Conservation (phyloP, 768 basidiomycete species). For the Porphyrellus cyaneotinctus region DNA sequence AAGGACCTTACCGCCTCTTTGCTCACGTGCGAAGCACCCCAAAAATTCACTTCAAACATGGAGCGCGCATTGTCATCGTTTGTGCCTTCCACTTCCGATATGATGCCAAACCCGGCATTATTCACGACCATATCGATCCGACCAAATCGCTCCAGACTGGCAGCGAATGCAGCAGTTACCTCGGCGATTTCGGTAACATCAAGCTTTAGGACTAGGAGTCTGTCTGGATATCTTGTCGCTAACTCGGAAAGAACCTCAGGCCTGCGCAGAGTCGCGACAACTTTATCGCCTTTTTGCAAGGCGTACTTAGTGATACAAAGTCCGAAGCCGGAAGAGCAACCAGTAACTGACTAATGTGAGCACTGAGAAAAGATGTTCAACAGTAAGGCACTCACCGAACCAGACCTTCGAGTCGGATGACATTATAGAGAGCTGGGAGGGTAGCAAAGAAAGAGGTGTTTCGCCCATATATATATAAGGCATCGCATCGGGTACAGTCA, state of each 20-base stretch:
- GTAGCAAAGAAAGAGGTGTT: too few species aligned
- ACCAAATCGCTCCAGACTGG: conserved; percentile 16
- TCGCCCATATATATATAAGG: too few species aligned
- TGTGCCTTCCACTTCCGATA: conserved; percentile 26
- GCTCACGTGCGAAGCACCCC: conserved; percentile 40
- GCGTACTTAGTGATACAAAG: conserved; percentile 29
- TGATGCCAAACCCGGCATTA: neutral
- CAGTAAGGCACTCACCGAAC: conserved; percentile 14
- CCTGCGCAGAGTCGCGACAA: conserved; percentile 42
- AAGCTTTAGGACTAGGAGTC: conserved; percentile 36
- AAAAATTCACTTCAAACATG: conserved; percentile 42
- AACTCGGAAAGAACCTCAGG: conserved; percentile 32
- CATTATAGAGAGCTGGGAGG: neutral
- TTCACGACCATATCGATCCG: conserved; percentile 21
- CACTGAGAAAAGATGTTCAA: too few species aligned
- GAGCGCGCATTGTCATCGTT: conserved; percentile 32
- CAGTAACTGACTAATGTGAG: conserved; percentile 34
- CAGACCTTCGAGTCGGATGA: conserved; percentile 16
- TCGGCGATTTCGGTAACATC: conserved; percentile 33
- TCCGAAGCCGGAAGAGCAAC: conserved; percentile 40
- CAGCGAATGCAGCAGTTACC: conserved; percentile 1
- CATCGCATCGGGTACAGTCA: too few species aligned
- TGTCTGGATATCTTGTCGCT: conserved; percentile 19
- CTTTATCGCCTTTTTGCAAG: conserved; percentile 36
- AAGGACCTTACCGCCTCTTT: conserved; percentile 29